Percentiles rank a stretch among this genome's conserved stretches.
phyloP scores from a whole-genome alignment of 768 basidiomycete species.

The Psilocybe sp. region DNA sequence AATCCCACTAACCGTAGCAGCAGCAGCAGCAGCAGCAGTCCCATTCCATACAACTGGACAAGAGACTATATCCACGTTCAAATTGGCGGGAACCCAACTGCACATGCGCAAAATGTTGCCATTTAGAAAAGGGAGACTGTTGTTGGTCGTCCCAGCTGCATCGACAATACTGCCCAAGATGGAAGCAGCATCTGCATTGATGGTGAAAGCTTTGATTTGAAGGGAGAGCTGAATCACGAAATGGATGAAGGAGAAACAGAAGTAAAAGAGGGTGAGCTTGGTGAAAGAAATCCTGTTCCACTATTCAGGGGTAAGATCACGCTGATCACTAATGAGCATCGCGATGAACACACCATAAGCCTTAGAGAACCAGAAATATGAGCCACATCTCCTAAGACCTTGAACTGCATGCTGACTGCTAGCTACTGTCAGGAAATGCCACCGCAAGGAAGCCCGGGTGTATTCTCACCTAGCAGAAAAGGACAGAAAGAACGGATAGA shows the following conservation, averaged over 20 bases:
- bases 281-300: constrained; percentile 73
- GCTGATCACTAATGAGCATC: not conserved
- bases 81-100: constrained; percentile 43
- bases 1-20: not conserved
- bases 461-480: constrained; percentile 4
- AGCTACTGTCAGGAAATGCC: not conserved
- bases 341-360: constrained; percentile 17
- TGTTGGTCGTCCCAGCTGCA: constrained; percentile 44
- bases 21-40: constrained; percentile 15
- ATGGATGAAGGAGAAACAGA: constrained; percentile 63
- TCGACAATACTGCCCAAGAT: constrained; percentile 50
- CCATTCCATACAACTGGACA: constrained; percentile 62
- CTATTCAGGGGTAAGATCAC: constrained; percentile 28
- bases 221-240: constrained; percentile 66
- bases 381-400: constrained; percentile 13
- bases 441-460: not conserved
- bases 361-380: constrained; percentile 18
- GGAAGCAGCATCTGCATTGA: constrained; percentile 56
- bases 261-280: constrained; percentile 61
- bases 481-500: constrained; percentile 16
- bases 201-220: constrained; percentile 63
- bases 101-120: constrained; percentile 56
- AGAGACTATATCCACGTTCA: constrained; percentile 30
- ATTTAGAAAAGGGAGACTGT: constrained; percentile 50
- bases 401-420: constrained; percentile 14